Conservation (phyloP, 140 eudicot species). For the Cichorium intybus region DNA sequence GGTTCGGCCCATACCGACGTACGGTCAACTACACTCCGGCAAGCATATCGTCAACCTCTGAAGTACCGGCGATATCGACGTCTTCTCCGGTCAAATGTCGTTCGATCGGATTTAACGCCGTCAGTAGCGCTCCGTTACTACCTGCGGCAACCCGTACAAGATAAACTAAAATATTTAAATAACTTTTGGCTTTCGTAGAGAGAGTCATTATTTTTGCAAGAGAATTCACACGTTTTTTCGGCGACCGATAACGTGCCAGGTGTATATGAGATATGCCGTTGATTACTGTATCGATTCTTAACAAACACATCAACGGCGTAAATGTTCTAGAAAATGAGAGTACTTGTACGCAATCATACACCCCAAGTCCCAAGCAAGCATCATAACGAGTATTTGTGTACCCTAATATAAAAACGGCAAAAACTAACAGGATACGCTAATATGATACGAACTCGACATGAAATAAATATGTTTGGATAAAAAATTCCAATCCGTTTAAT, state of each 20-base stretch:
- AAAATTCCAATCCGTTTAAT: no score
- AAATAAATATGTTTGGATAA: no score
- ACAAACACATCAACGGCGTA: background rate
- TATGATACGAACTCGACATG: no score
- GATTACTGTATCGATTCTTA: background rate
- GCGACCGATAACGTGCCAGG: background rate
- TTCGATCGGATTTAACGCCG: conserved; percentile 60
- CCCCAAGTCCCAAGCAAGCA: no score
- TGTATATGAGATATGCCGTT: background rate
- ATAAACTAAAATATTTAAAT: conserved; percentile 29
- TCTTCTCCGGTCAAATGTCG: conserved; percentile 42
- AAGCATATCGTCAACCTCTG: background rate
- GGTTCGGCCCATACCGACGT: conserved; percentile 79
- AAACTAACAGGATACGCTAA: no score
- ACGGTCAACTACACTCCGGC: conserved; percentile 42
- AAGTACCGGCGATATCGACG: conserved; percentile 8
- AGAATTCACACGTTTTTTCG: conserved; percentile 23
- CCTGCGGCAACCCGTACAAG: conserved; percentile 48
- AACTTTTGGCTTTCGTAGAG: background rate
- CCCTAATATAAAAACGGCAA: no score
- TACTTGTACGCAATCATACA: background rate
- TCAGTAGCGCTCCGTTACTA: conserved; percentile 27
- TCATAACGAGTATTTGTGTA: background rate
- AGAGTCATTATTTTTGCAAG: conserved; percentile 6
- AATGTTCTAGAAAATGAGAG: background rate